A percentile compares a stretch with the other conserved stretches of the same genome.
Evolutionary conservation across 2,329 filamentous ascomycete genomes (phyloP).

Genomic region (Beauveria medogensis): DNA sequence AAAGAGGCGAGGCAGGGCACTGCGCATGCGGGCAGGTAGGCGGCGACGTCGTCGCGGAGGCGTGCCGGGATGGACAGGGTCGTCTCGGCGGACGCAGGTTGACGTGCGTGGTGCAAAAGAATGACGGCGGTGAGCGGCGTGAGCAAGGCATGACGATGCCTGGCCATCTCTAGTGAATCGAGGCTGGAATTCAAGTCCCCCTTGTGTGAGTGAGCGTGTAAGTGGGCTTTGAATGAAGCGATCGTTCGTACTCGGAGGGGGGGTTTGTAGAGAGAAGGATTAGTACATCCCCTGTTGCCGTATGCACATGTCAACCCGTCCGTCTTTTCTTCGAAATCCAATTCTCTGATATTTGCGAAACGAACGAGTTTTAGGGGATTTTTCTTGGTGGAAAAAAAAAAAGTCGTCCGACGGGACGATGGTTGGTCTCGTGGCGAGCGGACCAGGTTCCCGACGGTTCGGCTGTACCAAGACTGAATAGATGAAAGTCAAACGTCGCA

Average conservation of each 20-base stretch:
- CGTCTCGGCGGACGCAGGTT: conserved; percentile 15
- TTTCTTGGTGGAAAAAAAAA: neutral
- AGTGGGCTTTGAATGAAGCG: conserved; percentile 2
- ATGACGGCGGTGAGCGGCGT: conserved; percentile 1
- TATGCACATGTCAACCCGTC: neutral
- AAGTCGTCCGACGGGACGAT: too few species aligned
- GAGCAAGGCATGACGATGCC: neutral
- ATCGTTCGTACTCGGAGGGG: neutral
- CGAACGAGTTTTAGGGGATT: neutral
- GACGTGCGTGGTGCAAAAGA: conserved; percentile 7
- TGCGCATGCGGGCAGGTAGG: conserved; percentile 50
- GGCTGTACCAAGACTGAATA: too few species aligned
- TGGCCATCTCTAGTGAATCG: conserved; percentile 31
- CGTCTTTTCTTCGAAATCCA: neutral
- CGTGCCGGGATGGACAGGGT: neutral
- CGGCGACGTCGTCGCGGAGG: conserved; percentile 30
- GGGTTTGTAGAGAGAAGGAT: neutral
- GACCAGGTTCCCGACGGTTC: too few species aligned
- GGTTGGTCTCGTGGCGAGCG: too few species aligned
- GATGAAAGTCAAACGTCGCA: too few species aligned
- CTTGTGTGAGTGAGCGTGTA: neutral
- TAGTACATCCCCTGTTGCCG: neutral
- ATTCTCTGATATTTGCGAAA: neutral
- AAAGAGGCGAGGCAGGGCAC: conserved; percentile 54
- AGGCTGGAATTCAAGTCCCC: too few species aligned